Base-by-base conservation (phyloP, 2,329 filamentous ascomycete species). In the Bipolaris zeicola region DNA sequence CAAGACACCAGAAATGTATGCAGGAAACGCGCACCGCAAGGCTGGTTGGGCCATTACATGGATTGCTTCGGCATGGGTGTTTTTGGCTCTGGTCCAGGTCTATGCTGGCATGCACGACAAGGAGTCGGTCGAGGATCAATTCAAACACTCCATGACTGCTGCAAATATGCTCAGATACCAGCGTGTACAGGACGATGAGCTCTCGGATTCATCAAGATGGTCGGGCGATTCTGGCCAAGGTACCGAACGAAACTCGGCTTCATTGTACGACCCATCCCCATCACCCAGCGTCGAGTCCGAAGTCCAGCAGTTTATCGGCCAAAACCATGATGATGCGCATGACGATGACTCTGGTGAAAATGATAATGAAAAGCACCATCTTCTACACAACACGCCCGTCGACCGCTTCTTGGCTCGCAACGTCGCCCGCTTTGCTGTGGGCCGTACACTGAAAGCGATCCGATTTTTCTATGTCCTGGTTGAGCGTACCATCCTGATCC, bases 21-120 rank as follows among this genome's bases (percentile, higher is more conserved):
- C 87, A 31, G 88, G 90, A 71, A 96, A 96, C 71, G 85, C 89
- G n/a, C 93, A 97, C 75, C 88, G 92, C 79, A 92, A 90, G 74
- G 83, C 94, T 41, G 92, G 92, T 52, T 98, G 94, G 94, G 81
- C 91, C 39, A 83, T 89, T 28, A 94, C 89, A 3, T 89, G 86
- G 81, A 80, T 93, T 3, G 82, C 90, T 10, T 82, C 82, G 50
- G 86, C 83, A 0, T 94, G 96, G 78, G 82, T 89, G 14, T 67
- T 89, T 37, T 79, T 96, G 71, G 85, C 86, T 46, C 72, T 92
- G 52, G 77, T 91, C 44, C 87, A 87, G 50, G 78, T 82, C 39
- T 85, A 89, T 58, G 81, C 83, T 4, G 81, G 82, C 14, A 76
- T 82, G 53, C 77, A 74, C 47, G 70, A 77, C 57, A 51, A 46